These are phyloP conservation scores for Dipodascus albidus DNA, from an alignment of 805 yeast species.

Conservation along the genomic window DNA sequence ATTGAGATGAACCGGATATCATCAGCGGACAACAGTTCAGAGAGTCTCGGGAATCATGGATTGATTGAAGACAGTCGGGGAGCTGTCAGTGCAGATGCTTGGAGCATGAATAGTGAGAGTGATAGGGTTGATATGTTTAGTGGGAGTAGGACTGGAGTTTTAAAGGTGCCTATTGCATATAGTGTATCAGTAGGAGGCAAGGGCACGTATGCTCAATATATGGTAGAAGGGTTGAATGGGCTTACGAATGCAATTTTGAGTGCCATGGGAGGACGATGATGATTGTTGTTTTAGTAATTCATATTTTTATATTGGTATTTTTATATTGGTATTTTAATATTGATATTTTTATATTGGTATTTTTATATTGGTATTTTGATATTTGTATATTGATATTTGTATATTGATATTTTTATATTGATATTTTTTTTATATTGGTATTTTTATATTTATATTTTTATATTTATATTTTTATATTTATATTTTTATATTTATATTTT, in stretches of 20 bases:
- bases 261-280: conserved; percentile 2
- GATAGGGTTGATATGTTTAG: conserved; percentile 1
- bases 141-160: neutral
- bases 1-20: neutral
- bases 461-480: too few relatives aligned
- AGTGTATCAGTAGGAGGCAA: conserved; percentile 22
- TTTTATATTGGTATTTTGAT: too few relatives aligned
- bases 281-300: too few relatives aligned
- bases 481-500: too few relatives aligned
- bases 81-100: neutral
- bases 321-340: too few relatives aligned
- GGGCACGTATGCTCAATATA: conserved; percentile 22
- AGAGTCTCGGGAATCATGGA: neutral
- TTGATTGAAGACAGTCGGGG: neutral
- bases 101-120: conserved; percentile 1
- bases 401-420: too few relatives aligned
- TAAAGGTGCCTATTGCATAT: conserved; percentile 9
- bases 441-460: too few relatives aligned
- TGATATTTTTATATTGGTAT: too few relatives aligned
- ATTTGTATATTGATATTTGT: too few relatives aligned
- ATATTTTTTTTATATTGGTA: too few relatives aligned
- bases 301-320: too few relatives aligned
- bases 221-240: conserved; percentile 24
- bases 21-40: neutral
- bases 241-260: conserved; percentile 18